Base-by-base conservation (phyloP, 345 rosid species). In the Salix purpurea region DNA sequence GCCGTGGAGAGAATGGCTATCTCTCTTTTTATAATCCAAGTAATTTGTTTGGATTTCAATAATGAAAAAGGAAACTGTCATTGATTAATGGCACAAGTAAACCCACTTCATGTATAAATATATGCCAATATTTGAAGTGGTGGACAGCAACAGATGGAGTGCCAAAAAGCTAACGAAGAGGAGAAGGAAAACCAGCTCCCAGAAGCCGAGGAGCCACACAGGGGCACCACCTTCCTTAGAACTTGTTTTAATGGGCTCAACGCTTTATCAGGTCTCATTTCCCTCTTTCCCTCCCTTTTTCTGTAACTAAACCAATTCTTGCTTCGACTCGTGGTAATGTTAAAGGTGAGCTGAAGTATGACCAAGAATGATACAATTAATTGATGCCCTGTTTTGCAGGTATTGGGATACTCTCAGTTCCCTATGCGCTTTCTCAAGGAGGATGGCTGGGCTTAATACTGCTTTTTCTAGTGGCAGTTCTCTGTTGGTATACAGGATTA, bases 181-280 rank as follows among this genome's bases (percentile, higher is more conserved):
- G 90, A 85, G 75, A 84, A 78, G 83, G 90, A 87, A 82, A 82
- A 58, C 70, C 83, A 82, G 68, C 66, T 58, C 64, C 44, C 77
- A 52, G 80, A 52, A 40, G 50, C 80, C 2, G 81, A 62, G 76
- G 78, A 76, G 65, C 76, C 65, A 19, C 50, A 5, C 78, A 76
- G 71, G 62, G 96, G 92, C 84, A 86, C 91, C 52, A 71, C 85
- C 77, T 84, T 91, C 78, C 82, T 89, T 46, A 75, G 87, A 61
- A 89, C 96, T 67, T 91, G 92, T 72, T 85, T 91, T 83, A 91
- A 91, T 79, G 96, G 93, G 40, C 70, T 91, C 80, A 91, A 91
- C 61, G 81, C 87, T 32, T 68, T 89, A 44, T 84, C 96, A 79
- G 96, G 96, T 91, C 44, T 52, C 58, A 40, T 9, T 26, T 69